Percentiles rank a stretch among this genome's conserved stretches.
Conservation (phyloP, 257 asterid genomes). For the Przewalskia tangutica region DNA sequence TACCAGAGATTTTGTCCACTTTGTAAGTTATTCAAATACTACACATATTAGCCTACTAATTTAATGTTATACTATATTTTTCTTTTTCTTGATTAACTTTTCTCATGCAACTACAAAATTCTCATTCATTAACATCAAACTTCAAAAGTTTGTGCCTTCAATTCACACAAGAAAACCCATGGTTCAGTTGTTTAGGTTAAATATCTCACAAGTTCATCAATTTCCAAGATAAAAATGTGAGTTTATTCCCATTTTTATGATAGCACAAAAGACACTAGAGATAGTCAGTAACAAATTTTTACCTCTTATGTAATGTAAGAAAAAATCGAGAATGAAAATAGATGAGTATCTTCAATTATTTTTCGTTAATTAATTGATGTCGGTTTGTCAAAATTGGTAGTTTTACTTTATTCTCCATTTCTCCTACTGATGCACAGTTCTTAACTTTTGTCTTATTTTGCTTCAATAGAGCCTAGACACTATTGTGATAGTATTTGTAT, state of each 20-base stretch:
- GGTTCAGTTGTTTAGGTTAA: neutral
- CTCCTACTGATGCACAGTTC: neutral
- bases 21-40: conserved; percentile 33
- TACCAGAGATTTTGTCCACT: conserved; percentile 82
- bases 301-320: too few relatives aligned
- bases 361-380: neutral
- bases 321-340: neutral
- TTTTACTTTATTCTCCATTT: neutral
- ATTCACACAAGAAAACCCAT: neutral
- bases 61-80: neutral
- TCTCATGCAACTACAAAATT: too few relatives aligned
- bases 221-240: neutral
- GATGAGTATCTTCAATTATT: too few relatives aligned
- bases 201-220: neutral
- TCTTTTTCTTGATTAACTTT: neutral
- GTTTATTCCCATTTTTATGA: neutral
- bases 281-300: neutral
- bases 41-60: neutral
- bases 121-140: neutral
- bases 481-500: too few relatives aligned
- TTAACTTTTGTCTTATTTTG: neutral
- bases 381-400: neutral
- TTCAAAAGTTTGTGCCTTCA: neutral
- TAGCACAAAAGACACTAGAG: neutral
- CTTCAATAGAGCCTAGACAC: neutral